Base-by-base conservation (phyloP, 2,329 filamentous ascomycete genomes). In the Colletotrichum costaricense region DNA sequence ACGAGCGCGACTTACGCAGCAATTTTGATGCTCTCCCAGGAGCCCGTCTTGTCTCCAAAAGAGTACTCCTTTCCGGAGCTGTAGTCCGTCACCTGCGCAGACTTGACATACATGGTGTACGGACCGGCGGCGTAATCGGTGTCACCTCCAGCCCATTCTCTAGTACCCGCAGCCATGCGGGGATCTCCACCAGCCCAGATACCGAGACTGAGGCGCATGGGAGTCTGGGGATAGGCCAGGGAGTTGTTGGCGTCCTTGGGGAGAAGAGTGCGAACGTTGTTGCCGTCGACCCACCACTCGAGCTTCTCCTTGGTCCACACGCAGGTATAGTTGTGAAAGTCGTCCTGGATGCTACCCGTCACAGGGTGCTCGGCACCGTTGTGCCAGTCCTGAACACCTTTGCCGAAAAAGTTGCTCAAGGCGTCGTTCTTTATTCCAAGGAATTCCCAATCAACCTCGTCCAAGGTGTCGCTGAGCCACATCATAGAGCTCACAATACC, bases 371-470 rank as follows among this genome's bases (percentile, higher is more conserved):
- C 90, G 56, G 86, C 86, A 75, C 89, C 93, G 75, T 93, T 91
- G 77, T 90, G 87, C 83, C 86, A 80, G 86, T 93, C 81, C 83
- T 90, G 85, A 84, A 83, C 86, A 62, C 93, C 94, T 85, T 95
- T 95, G 81, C 93, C 92, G 78, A 93, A 96, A 84, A 93, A 96
- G 85, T 96, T 95, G 76, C 90, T 92, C 77, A 93, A 88, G 9
- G 90, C 93, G 19, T 86, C 89, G 68, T 85, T 82, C 79, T 94
- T 92, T 69, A 88, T 88, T 58, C 94, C 94, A 72, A 95, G 88
- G 79, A 94, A 93, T 80, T 97, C 94, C 90, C 94, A 96, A 80
- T 98, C 95, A 54, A 97, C 92, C 83, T 97, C 94, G 80, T 97
- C 95, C 16, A 96, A 88, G 77, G 95, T 92, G 77, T 97, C 93